Evolutionary conservation across 2,329 filamentous ascomycete genomes (phyloP).

Genomic region (Phyllachora maydis): DNA sequence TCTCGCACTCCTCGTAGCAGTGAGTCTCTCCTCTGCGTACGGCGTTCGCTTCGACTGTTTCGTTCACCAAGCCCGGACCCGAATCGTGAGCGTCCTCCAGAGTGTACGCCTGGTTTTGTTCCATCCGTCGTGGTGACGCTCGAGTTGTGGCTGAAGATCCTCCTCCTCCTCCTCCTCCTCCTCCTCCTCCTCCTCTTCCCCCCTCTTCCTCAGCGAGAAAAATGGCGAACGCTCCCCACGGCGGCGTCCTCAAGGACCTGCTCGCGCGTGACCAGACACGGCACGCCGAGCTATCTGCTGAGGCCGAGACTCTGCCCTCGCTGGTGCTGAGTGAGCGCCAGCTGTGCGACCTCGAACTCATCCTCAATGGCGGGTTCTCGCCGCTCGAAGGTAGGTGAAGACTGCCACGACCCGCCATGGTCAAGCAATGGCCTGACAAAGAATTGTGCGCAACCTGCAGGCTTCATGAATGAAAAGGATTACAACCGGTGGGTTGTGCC

Average conservation of each 20-base stretch:
- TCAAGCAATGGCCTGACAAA: too few species aligned
- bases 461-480: slow-evolving; percentile 94
- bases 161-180: too few species aligned
- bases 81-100: too few species aligned
- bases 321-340: slow-evolving; percentile 80
- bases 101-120: too few species aligned
- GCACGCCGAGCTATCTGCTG: slow-evolving; percentile 56
- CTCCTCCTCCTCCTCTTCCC: too few species aligned
- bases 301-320: slow-evolving; percentile 74
- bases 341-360: slow-evolving; percentile 91
- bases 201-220: slow-evolving; percentile 7
- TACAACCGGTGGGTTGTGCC: slow-evolving; percentile 57
- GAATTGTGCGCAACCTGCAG: slow-evolving; percentile 31
- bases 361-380: slow-evolving; percentile 94
- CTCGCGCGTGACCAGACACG: slow-evolving; percentile 78
- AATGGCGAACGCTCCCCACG: slow-evolving; percentile 58
- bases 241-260: slow-evolving; percentile 94
- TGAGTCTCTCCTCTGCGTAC: too few species aligned
- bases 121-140: too few species aligned
- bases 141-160: too few species aligned
- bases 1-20: too few species aligned
- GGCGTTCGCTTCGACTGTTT: too few species aligned
- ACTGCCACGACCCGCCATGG: slow-evolving; percentile 1
- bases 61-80: too few species aligned
- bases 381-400: slow-evolving; percentile 67